phyloP scores from a whole-genome alignment of 768 basidiomycete genomes.

The Boletus sp. region DNA sequence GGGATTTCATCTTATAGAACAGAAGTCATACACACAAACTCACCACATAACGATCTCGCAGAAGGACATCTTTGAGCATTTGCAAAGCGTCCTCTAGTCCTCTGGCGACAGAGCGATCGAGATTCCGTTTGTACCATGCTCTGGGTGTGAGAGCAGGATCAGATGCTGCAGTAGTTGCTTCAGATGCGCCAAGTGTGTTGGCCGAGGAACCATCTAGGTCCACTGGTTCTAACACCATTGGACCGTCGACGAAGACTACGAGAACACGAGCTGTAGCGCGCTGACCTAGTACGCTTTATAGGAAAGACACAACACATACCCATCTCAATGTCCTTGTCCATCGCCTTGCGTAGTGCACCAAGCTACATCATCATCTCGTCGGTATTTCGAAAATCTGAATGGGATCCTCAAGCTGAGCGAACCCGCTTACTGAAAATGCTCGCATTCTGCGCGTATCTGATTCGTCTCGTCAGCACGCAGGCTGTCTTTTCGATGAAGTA shows the following conservation, averaged over 20 bases:
- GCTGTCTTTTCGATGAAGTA: neutral
- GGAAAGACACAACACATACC: slow-evolving; percentile 37
- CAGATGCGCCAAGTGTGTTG: slow-evolving; percentile 39
- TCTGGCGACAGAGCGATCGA: slow-evolving; percentile 46
- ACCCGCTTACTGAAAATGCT: slow-evolving; percentile 71
- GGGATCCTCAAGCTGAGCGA: slow-evolving; percentile 19
- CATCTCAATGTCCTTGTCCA: slow-evolving; percentile 62
- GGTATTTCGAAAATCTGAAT: neutral
- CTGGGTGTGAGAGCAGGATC: slow-evolving; percentile 59
- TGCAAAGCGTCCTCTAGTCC: slow-evolving; percentile 62
- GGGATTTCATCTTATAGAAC: neutral
- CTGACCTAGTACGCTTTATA: neutral
- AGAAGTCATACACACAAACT: slow-evolving; percentile 14
- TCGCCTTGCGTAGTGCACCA: slow-evolving; percentile 70
- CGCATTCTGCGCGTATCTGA: slow-evolving; percentile 72
- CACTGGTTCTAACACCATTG: slow-evolving; percentile 61
- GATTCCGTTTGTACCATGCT: slow-evolving; percentile 69
- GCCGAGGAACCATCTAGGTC: slow-evolving; percentile 46
- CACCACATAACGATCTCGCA: slow-evolving; percentile 64
- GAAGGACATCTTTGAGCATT: slow-evolving; percentile 55
- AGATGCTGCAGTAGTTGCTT: slow-evolving; percentile 28
- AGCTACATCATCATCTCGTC: slow-evolving; percentile 40
- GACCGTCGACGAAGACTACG: slow-evolving; percentile 73
- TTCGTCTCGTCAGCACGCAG: slow-evolving; percentile 1
- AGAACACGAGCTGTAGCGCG: neutral